Conservation (phyloP, 1,284 basidiomycete species). For the Ustilago loliicola region DNA sequence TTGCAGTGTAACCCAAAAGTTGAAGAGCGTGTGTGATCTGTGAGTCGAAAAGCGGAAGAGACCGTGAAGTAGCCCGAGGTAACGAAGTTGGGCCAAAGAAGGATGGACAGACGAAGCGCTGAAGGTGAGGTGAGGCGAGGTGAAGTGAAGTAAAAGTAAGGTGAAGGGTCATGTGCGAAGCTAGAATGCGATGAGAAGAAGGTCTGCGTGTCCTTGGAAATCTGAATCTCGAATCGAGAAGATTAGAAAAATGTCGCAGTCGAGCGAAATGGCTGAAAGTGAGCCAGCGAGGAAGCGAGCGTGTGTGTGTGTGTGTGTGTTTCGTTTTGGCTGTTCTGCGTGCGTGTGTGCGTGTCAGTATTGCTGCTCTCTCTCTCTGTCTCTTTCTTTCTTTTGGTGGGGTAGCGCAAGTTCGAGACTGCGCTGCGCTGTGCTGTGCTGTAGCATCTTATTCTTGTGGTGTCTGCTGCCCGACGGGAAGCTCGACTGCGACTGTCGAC, state of each 20-base stretch:
- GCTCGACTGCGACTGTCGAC: neutral
- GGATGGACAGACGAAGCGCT: neutral
- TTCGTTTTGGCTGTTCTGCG: neutral
- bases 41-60: slow-evolving; percentile 1
- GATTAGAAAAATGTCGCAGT: slow-evolving; percentile 2
- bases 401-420: neutral
- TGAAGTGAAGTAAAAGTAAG: neutral
- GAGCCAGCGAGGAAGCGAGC: neutral
- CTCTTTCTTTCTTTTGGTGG: neutral
- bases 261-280: neutral
- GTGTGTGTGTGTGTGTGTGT: slow-evolving; percentile 3
- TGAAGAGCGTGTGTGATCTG: neutral
- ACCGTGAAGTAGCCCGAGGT: neutral
- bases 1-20: neutral
- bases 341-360: neutral
- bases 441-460: neutral
- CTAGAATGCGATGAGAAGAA: slow-evolving; percentile 10
- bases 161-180: neutral
- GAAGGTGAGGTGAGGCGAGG: neutral
- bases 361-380: neutral
- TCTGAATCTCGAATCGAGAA: neutral
- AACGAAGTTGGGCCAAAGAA: neutral
- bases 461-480: slow-evolving; percentile 4
- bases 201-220: slow-evolving; percentile 1
- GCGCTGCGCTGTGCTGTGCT: neutral